Percentiles rank a stretch among this genome's conserved stretches.
phyloP scores from a whole-genome alignment of 345 rosid genomes.

The Ailanthus altissimus region DNA sequence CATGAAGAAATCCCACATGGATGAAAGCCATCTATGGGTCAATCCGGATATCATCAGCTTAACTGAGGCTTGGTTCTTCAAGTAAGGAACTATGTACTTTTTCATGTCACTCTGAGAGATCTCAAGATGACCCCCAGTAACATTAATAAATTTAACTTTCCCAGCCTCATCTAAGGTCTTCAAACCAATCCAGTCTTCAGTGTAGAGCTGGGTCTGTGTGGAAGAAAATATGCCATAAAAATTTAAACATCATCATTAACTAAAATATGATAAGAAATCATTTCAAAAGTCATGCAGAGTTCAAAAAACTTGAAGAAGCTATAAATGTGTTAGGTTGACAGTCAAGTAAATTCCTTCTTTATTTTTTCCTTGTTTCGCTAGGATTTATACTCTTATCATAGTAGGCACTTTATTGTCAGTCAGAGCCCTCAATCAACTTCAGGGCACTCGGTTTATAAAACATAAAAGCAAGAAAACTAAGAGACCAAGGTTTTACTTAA shows the following conservation, averaged over 20 bases:
- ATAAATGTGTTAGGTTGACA: too few relatives aligned
- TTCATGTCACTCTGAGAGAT: slow-evolving; percentile 57
- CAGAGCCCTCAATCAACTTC: background rate
- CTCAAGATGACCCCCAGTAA: slow-evolving; percentile 63
- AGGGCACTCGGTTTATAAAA: background rate
- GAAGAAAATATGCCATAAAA: background rate
- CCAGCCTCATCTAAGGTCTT: slow-evolving; percentile 69
- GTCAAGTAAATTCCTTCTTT: too few relatives aligned
- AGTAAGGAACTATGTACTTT: slow-evolving; percentile 62
- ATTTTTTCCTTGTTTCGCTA: background rate
- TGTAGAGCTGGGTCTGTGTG: slow-evolving; percentile 57
- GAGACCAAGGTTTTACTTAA: background rate
- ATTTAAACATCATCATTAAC: background rate
- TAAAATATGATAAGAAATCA: background rate
- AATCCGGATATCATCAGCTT: slow-evolving; percentile 19
- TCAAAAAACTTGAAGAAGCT: background rate
- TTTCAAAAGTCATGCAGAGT: slow-evolving; percentile 1
- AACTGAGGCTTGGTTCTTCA: slow-evolving; percentile 37
- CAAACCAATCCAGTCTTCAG: slow-evolving; percentile 77
- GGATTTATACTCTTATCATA: background rate
- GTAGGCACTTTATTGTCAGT: background rate
- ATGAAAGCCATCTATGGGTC: slow-evolving; percentile 37
- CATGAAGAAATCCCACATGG: slow-evolving; percentile 30
- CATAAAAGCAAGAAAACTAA: background rate
- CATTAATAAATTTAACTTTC: slow-evolving; percentile 58